A percentile compares a stretch with the other conserved stretches of the same genome.
Evolutionary conservation across 2,329 filamentous ascomycete genomes (phyloP).

Genomic region (Cordyceps cicadae): DNA sequence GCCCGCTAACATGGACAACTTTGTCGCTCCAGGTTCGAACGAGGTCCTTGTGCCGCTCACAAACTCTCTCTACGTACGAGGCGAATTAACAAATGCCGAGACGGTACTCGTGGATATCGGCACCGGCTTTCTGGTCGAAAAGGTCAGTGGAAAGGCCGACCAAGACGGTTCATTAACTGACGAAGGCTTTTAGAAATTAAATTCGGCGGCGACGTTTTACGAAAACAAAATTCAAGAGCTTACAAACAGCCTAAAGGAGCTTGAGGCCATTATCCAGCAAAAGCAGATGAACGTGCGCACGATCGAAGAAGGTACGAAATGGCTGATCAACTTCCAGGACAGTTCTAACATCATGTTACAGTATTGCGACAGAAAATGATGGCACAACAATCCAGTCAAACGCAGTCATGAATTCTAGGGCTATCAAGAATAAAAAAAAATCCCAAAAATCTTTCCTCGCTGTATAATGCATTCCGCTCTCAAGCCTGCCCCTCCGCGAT

Average conservation of each 20-base stretch:
- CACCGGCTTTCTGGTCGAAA: slow-evolving; percentile 91
- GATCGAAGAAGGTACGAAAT: slow-evolving; percentile 69
- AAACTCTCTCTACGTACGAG: slow-evolving; percentile 88
- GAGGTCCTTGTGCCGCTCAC: slow-evolving; percentile 86
- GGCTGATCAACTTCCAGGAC: neutral
- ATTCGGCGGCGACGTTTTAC: slow-evolving; percentile 49
- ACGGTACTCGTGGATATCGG: slow-evolving; percentile 86
- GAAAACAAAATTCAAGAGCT: slow-evolving; percentile 48
- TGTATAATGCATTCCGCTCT: neutral
- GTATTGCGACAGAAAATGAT: slow-evolving; percentile 32
- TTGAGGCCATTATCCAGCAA: slow-evolving; percentile 48
- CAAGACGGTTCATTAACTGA: neutral
- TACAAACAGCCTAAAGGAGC: slow-evolving; percentile 44
- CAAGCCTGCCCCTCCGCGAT: neutral
- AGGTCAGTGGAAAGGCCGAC: slow-evolving; percentile 41
- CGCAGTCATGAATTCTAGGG: neutral
- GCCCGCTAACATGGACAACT: neutral
- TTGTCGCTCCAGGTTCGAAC: slow-evolving; percentile 29
- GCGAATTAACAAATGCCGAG: slow-evolving; percentile 63
- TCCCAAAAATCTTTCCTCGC: neutral
- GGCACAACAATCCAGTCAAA: slow-evolving; percentile 14
- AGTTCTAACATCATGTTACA: slow-evolving; percentile 16
- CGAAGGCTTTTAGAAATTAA: slow-evolving; percentile 33
- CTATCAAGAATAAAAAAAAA: neutral
- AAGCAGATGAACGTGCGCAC: slow-evolving; percentile 81